A percentile compares a stretch with the other conserved stretches of the same genome.
Evolutionary conservation across 2,329 filamentous ascomycete species (phyloP).

Genomic region (Colletotrichum noveboracense): DNA sequence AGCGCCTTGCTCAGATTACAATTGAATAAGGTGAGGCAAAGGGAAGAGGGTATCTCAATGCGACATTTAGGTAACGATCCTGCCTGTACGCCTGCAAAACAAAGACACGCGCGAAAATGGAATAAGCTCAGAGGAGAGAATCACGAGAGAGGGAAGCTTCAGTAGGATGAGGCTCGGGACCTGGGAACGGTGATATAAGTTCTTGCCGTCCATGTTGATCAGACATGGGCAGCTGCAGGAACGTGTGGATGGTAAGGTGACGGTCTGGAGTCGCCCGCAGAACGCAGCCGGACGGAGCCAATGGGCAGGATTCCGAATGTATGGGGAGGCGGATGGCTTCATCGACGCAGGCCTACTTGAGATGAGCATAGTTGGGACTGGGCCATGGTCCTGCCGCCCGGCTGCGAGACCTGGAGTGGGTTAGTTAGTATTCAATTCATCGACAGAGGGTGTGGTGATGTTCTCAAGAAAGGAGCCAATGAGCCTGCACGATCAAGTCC

Average conservation of each 20-base stretch:
- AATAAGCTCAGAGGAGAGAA: neutral
- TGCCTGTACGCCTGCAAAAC: neutral
- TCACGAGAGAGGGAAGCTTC: neutral
- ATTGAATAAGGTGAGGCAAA: neutral
- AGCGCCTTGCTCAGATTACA: neutral
- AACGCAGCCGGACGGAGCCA: neutral
- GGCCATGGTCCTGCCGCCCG: slow-evolving; percentile 7
- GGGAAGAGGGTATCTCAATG: neutral
- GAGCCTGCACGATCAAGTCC: fast-evolving
- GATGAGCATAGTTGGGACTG: neutral
- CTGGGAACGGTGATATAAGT: slow-evolving; percentile 6
- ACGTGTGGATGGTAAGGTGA: slow-evolving; percentile 10
- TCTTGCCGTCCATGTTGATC: neutral
- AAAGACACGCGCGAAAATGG: neutral
- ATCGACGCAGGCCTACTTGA: neutral
- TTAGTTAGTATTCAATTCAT: neutral
- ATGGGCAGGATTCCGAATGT: neutral
- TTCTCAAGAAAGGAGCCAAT: neutral
- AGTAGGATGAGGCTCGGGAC: neutral
- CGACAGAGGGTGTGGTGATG: slow-evolving; percentile 19
- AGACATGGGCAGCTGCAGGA: slow-evolving; percentile 10
- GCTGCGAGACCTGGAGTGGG: neutral
- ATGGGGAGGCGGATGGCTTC: neutral
- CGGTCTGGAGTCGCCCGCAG: slow-evolving; percentile 3
- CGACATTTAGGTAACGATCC: neutral